Evolutionary conservation across 2,329 filamentous ascomycete species (phyloP), one percentile per base, ranked within the genome.

Genomic region (Cladosporium sp.): DNA sequence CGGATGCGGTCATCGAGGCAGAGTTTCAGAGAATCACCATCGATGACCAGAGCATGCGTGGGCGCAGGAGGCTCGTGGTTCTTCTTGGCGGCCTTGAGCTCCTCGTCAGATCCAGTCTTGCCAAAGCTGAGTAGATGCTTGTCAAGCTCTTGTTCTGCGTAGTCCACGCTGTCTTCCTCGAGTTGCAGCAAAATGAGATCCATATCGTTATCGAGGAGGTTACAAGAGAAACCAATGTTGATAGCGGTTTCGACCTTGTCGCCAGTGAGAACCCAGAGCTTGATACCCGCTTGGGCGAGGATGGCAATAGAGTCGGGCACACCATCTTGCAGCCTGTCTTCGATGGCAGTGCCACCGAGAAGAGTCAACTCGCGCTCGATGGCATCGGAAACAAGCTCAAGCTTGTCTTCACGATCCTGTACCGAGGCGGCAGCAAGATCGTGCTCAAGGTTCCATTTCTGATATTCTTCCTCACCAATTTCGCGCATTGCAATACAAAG

Each of bases 241-340:
- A 99, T 99, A 66, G 96, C 95, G 28, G 95, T 99, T 80, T 99
- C 95, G 35, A 98, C 94, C 80, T 98, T 99, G 84, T 99, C 95
- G 69, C 96, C 95, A 18, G 95, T 99, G 69, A 99, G 82, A 63
- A 99, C 95, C 95, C 95, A 99, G 8, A 99, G 86, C 80, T 99
- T 99, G 79, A 99, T 97, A 77, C 96, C 96, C 63, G 95, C 95
- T 74, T 93, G 88, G 33, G 90, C 94, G 62, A 99, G 88, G 53
- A 99, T 82, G 60, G 90, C 91, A 72, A 99, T 99, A 0, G 95
- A 94, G 75, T 98, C 95, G 7, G 95, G 95, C 3, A 99, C 95
- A 66, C 94, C 95, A 72, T 99, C 95, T 79, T 99, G 95, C 31
- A 99, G 84, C 72, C 93, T 89, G 83, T 99, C 95, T 79, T 99